Percentiles rank a stretch among this genome's conserved stretches.
phyloP scores from a whole-genome alignment of 805 yeast genomes.

The Saturnispora sekii region DNA sequence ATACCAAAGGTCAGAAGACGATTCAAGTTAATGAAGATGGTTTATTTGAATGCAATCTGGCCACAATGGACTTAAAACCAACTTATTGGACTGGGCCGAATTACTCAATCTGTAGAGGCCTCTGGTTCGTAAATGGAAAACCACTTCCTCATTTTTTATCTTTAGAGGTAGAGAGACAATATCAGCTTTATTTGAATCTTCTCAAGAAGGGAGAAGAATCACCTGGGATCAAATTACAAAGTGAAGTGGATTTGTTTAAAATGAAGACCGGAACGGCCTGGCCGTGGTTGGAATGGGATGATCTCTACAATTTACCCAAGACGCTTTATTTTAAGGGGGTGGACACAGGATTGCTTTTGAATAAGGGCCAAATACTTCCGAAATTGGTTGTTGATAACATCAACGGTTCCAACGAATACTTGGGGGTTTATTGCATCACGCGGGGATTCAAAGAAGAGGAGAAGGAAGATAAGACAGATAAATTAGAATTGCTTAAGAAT shows the following conservation, averaged over 20 bases:
- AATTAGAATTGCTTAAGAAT: neutral
- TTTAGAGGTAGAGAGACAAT: slow-evolving; percentile 50
- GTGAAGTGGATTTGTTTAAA: slow-evolving; percentile 21
- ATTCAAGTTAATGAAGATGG: slow-evolving; percentile 75
- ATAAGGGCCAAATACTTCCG: slow-evolving; percentile 21
- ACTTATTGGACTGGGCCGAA: slow-evolving; percentile 84
- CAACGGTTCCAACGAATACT: slow-evolving; percentile 20
- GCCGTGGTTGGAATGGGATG: slow-evolving; percentile 21
- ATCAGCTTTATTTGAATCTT: slow-evolving; percentile 24
- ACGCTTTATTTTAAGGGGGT: slow-evolving; percentile 21
- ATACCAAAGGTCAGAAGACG: slow-evolving; percentile 5
- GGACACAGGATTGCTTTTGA: slow-evolving; percentile 18
- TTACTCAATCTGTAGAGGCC: slow-evolving; percentile 74
- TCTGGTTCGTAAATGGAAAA: slow-evolving; percentile 69
- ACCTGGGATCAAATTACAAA: slow-evolving; percentile 12
- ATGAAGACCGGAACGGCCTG: slow-evolving; percentile 22
- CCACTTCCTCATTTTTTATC: slow-evolving; percentile 37
- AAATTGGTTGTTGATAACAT: slow-evolving; percentile 22
- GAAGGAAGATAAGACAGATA: slow-evolving; percentile 4
- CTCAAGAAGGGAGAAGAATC: neutral
- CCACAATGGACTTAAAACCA: slow-evolving; percentile 46
- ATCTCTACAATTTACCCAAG: slow-evolving; percentile 21
- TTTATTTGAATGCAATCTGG: slow-evolving; percentile 62
- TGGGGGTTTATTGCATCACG: slow-evolving; percentile 40
- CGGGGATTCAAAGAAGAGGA: slow-evolving; percentile 35